Percentiles rank a stretch among this genome's conserved stretches.
These are phyloP conservation scores for Aspergillus pseudoviridinutans DNA, from an alignment of 2,329 filamentous ascomycete species.

Conservation along the genomic window DNA sequence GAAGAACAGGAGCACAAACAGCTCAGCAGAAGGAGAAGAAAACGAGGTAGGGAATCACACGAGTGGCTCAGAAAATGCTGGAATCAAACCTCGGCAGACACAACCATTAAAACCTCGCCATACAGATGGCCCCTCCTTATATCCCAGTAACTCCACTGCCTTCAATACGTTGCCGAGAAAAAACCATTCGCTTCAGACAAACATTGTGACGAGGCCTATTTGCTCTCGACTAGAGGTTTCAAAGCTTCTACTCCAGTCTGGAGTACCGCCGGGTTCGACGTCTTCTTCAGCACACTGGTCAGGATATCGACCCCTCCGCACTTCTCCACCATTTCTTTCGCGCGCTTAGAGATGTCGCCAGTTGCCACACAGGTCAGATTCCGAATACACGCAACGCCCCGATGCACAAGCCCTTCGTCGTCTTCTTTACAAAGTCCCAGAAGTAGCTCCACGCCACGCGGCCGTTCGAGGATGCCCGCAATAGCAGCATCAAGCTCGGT, in stretches of 20 bases:
- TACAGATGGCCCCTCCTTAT: neutral
- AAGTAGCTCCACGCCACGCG: slow-evolving; percentile 72
- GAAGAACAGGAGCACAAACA: neutral
- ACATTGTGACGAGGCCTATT: slow-evolving; percentile 2
- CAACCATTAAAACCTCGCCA: neutral
- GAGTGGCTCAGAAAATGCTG: neutral
- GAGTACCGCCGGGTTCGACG: slow-evolving; percentile 65
- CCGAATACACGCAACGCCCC: slow-evolving; percentile 70
- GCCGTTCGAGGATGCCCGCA: slow-evolving; percentile 63
- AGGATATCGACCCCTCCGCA: slow-evolving; percentile 64
- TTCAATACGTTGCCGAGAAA: neutral
- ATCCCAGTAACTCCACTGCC: neutral
- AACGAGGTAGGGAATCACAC: neutral
- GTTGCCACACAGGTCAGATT: slow-evolving; percentile 65
- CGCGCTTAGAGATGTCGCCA: slow-evolving; percentile 61
- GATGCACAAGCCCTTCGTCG: slow-evolving; percentile 50
- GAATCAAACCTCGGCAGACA: neutral
- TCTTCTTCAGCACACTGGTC: slow-evolving; percentile 66
- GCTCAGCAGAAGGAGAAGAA: neutral
- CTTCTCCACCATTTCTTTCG: slow-evolving; percentile 56
- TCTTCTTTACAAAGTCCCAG: slow-evolving; percentile 72
- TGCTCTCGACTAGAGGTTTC: slow-evolving; percentile 58
- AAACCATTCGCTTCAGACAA: slow-evolving; percentile 2
- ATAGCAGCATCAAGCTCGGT: slow-evolving; percentile 75
- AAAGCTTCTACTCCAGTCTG: slow-evolving; percentile 68